Evolutionary conservation across 441 rosid species (phyloP).

Genomic region (Syzygium malaccense): DNA sequence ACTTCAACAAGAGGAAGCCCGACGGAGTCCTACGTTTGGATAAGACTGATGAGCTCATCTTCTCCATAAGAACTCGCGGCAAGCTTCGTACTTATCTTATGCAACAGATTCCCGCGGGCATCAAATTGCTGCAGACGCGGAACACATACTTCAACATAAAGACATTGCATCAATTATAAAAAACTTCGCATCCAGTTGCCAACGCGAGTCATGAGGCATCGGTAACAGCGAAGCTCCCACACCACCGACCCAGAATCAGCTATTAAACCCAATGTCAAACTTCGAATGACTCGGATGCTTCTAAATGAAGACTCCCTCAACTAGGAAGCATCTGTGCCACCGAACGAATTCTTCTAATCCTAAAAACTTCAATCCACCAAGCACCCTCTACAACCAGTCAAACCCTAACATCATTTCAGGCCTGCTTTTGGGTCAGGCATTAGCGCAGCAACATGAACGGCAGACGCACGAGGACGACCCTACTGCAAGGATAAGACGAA

Average conservation of each 20-base stretch:
- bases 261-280: not conserved
- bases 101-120: conserved; percentile 55
- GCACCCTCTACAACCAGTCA: not conserved
- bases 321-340: too few species aligned
- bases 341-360: not conserved
- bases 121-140: conserved; percentile 70
- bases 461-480: not conserved
- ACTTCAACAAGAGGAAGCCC: not conserved
- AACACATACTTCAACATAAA: not conserved
- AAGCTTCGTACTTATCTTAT: conserved; percentile 61
- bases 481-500: not conserved
- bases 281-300: not conserved
- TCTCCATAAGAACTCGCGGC: conserved; percentile 80
- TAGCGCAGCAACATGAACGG: not conserved
- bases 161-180: not conserved
- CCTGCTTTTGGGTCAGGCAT: not conserved
- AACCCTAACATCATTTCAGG: not conserved
- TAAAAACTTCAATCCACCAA: not conserved
- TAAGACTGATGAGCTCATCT: conserved; percentile 76
- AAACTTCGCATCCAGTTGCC: not conserved
- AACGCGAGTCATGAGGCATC: not conserved
- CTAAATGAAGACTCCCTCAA: not conserved
- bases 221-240: not conserved
- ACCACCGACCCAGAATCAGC: not conserved
- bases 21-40: conserved; percentile 63